Evolutionary conservation across 2,329 filamentous ascomycete genomes (phyloP), one percentile per base, ranked within the genome.

Genomic region (Cadophora malorum): DNA sequence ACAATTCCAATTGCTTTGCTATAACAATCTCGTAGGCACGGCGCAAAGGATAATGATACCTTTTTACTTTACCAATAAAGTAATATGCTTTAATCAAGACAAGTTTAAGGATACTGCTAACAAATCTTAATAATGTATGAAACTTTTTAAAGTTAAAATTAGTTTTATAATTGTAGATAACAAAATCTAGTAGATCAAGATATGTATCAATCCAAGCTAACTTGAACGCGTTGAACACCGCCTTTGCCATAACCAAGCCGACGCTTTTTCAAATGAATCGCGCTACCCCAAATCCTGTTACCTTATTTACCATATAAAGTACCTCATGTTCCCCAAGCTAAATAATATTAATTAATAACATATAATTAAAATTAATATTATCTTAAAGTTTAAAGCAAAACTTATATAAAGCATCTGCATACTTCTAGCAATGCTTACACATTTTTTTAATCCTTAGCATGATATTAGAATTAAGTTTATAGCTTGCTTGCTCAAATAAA

Each of bases 91-190:
- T 9, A 10, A 33, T 25, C 21, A 25, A 33, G 1, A 58, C 33
- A 12, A 16, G 31, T 12, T 58, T 58, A 21, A 23, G 8, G 16
- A 19, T 58, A 9, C 16, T 58, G 38, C 28, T 23, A 7, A 58
- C 12, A 21, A 14, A 19, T 9, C 14, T 33, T 6, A 38, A 16
- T 58, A 23, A 9, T 1, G 5, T 33, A 3, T 23, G 28, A 38
- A 58, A 58, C 53, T 58, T 16, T 38, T 35, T 14, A 33, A 14
- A 35, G n/a, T 35, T 38, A 23, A 58, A 58, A 23, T 58, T 58
- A 14, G 8, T 58, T 23, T 23, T 25, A 41, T 35, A 35, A 16
- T 58, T 33, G 8, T 58, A 41, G 23, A 23, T 23, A 5, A 58
- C 33, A 6, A 58, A 58, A 21, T 58, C 28, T 6, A 23, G 53